Evolutionary conservation across 192 early-diverging fungal species (phyloP).

Genomic region (Linnemannia exigua): DNA sequence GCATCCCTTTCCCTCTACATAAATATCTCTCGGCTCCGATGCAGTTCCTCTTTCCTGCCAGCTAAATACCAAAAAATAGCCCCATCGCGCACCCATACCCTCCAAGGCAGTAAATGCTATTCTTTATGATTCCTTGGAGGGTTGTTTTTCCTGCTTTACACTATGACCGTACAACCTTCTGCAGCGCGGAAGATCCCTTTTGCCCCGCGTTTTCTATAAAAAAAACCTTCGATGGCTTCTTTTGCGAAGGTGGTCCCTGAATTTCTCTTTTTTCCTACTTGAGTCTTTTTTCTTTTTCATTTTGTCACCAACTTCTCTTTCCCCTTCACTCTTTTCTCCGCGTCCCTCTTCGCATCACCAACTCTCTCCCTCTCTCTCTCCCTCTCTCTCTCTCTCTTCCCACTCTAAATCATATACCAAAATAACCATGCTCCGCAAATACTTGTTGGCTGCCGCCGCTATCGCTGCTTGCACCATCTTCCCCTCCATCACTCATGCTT

Average conservation of each 20-base stretch:
- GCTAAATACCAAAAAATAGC: too few species aligned
- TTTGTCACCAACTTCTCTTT: background rate
- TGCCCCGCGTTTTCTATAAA: background rate
- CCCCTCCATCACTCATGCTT: slow-evolving; percentile 4
- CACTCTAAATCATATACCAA: background rate
- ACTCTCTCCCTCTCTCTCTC: background rate
- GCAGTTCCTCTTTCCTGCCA: too few species aligned
- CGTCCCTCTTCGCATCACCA: too few species aligned
- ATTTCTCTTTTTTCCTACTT: background rate
- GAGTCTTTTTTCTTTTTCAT: background rate
- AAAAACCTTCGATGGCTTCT: background rate
- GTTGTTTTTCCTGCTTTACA: too few species aligned
- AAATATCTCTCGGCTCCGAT: too few species aligned
- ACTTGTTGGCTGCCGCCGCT: slow-evolving; percentile 19
- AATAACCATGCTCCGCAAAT: slow-evolving; percentile 30
- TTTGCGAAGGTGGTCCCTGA: slow-evolving; percentile 1
- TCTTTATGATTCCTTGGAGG: too few species aligned
- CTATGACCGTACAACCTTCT: background rate
- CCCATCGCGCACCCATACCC: too few species aligned
- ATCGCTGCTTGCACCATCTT: slow-evolving; percentile 20
- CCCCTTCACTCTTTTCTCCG: background rate
- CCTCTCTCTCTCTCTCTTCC: background rate
- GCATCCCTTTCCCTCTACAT: too few species aligned
- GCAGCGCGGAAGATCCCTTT: background rate
- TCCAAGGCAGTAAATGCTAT: too few species aligned